Base-by-base conservation (phyloP, 495 filamentous ascomycete species). In the Penicillium turbatum region DNA sequence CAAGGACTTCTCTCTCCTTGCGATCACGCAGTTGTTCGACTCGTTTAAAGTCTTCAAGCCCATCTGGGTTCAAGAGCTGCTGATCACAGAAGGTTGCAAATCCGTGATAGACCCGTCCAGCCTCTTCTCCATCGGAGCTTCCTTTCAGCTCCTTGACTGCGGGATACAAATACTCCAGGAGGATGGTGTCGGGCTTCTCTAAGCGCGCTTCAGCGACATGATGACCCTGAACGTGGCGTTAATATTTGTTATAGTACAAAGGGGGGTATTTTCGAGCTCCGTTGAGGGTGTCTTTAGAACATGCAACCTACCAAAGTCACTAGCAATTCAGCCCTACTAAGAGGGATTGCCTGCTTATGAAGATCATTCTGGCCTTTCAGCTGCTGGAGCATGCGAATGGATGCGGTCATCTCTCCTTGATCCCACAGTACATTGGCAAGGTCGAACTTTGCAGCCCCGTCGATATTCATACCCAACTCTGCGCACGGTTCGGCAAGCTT, bases 11-110 rank as follows among this genome's bases (percentile, higher is more conserved):
- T 40, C 81, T 79, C 57, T 85, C 83, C 68, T 96, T 96, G 46
- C 84, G 86, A 57, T 90, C 78, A 57, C 86, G 85, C 24, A 97
- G 75, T 58, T 84, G 89, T 61, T 89, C 77, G 32, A 96, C 78
- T 12, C 93, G 86, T 39, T 83, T 79, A 54, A 95, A 83, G 56
- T 99, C 93, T 64, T 96, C 91, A 16, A 90, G 71, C 46, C 84
- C 83, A 47, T 92, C 89, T 2, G 84, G 80, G 63, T 90, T 92
- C 53, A 95, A 84, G 11, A 97, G 74, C 64, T 97, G 93, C 57
- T 87, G 84, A 65, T 99, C 92, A 64, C 93, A 99, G 61, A 97
- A 99, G 48, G 82, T 82, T 48, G 93, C 93, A 67, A 96, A 97
- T 56, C 93, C 88, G 65, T 97, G 90, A 60, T 88, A 97, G 8